Percentiles rank a stretch among this genome's conserved stretches.
phyloP scores from a whole-genome alignment of 108 stramenopile genomes.

The Cyclotella cryptica region DNA sequence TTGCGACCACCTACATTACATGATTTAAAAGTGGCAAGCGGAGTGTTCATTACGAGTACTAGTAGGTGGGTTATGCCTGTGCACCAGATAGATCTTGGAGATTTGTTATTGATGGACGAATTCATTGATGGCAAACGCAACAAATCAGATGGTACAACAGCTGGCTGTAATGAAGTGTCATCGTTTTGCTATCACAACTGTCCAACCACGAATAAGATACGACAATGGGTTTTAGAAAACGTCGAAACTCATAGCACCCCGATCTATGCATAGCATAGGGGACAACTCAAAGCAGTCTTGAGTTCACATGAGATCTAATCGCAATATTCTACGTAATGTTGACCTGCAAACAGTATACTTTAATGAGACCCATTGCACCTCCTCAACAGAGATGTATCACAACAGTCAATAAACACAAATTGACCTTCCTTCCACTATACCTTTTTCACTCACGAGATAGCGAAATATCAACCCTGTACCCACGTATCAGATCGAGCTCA shows the following conservation, averaged over 20 bases:
- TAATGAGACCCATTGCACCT: no score
- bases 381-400: no score
- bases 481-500: no score
- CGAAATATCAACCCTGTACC: no score
- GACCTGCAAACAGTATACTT: no score
- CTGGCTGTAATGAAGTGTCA: background rate
- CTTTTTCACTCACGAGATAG: no score
- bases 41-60: slow-evolving; percentile 51
- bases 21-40: slow-evolving; percentile 40
- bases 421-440: no score
- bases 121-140: background rate
- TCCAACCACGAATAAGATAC: slow-evolving; percentile 26
- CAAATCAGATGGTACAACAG: background rate
- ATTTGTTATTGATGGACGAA: slow-evolving; percentile 18
- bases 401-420: no score
- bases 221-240: slow-evolving; percentile 38
- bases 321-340: no score
- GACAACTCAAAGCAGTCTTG: no score
- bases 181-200: slow-evolving; percentile 39
- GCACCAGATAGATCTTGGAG: slow-evolving; percentile 45
- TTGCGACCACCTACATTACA: slow-evolving; percentile 45
- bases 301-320: no score
- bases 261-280: slow-evolving; percentile 9
- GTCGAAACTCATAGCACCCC: slow-evolving; percentile 44
- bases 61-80: slow-evolving; percentile 47